Evolutionary conservation across 768 basidiomycete species (phyloP).

Genomic region (Kwoniella europaea): DNA sequence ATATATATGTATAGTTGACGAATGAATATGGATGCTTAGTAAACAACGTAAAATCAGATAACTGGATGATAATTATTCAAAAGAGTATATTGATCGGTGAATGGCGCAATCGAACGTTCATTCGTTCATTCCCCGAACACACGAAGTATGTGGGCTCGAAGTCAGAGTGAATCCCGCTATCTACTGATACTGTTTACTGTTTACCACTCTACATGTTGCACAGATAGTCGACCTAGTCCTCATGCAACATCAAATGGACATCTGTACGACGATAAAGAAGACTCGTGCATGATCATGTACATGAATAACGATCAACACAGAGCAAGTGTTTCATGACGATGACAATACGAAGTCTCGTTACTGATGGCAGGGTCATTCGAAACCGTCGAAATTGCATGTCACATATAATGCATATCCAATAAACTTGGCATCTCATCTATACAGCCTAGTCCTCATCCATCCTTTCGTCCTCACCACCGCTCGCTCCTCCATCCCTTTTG

Average conservation of each 20-base stretch:
- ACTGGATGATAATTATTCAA: not conserved
- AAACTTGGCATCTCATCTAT: not conserved
- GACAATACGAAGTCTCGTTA: too few species aligned
- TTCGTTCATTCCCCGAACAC: constrained; percentile 5
- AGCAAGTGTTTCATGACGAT: too few species aligned
- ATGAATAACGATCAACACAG: too few species aligned
- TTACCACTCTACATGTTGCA: not conserved
- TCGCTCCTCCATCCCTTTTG: constrained; percentile 60
- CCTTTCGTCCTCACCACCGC: constrained; percentile 60
- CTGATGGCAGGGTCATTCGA: too few species aligned
- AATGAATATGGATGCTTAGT: not conserved
- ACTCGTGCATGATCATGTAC: too few species aligned
- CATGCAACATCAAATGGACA: too few species aligned
- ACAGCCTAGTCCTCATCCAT: constrained; percentile 77
- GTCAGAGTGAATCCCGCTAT: too few species aligned
- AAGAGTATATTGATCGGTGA: not conserved
- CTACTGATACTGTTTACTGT: too few species aligned
- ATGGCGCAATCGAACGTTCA: constrained; percentile 9
- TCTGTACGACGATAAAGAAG: too few species aligned
- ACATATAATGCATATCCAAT: not conserved
- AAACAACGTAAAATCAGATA: not conserved
- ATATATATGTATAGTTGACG: not conserved
- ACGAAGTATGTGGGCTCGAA: too few species aligned
- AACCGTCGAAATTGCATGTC: not conserved
- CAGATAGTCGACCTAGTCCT: not conserved